Evolutionary conservation across 2,329 filamentous ascomycete genomes (phyloP).

Genomic region (Sporothrix phasma): DNA sequence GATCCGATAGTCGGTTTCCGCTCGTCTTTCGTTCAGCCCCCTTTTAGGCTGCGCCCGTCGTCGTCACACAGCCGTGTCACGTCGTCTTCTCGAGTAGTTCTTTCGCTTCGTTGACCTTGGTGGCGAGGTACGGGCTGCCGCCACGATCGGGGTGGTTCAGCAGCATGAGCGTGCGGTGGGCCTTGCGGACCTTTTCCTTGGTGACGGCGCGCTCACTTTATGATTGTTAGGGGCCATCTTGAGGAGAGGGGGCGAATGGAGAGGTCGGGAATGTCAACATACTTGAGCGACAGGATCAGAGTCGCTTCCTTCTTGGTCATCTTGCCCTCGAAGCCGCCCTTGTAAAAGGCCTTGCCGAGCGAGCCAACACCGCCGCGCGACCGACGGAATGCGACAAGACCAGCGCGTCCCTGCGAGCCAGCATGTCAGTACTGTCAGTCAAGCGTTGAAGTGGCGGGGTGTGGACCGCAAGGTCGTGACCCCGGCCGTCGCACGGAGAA

Average conservation of each 20-base stretch:
- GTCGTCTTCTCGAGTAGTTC: slow-evolving; percentile 74
- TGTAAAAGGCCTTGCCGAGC: slow-evolving; percentile 88
- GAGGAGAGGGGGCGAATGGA: background rate
- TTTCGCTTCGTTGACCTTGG: slow-evolving; percentile 98
- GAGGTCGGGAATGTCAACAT: slow-evolving; percentile 22
- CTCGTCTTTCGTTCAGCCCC: background rate
- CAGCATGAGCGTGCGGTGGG: slow-evolving; percentile 91
- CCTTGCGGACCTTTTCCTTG: slow-evolving; percentile 91
- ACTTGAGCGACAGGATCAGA: slow-evolving; percentile 85
- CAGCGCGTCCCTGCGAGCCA: slow-evolving; percentile 78
- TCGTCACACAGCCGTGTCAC: background rate
- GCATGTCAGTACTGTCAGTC: slow-evolving; percentile 19
- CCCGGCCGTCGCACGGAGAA: background rate
- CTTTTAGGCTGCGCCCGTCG: background rate
- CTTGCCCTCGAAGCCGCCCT: slow-evolving; percentile 91
- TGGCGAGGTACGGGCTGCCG: slow-evolving; percentile 90
- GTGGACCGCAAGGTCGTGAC: background rate
- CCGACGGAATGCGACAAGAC: slow-evolving; percentile 76
- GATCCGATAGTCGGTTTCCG: background rate
- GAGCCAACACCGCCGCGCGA: slow-evolving; percentile 69
- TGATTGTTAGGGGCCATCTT: background rate
- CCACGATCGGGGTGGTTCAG: slow-evolving; percentile 96
- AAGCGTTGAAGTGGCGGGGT: background rate
- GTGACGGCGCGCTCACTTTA: slow-evolving; percentile 72
- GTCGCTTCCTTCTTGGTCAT: slow-evolving; percentile 91